Conservation (phyloP, 371 early-diverging fungal species). For the Mucor mucedo region DNA sequence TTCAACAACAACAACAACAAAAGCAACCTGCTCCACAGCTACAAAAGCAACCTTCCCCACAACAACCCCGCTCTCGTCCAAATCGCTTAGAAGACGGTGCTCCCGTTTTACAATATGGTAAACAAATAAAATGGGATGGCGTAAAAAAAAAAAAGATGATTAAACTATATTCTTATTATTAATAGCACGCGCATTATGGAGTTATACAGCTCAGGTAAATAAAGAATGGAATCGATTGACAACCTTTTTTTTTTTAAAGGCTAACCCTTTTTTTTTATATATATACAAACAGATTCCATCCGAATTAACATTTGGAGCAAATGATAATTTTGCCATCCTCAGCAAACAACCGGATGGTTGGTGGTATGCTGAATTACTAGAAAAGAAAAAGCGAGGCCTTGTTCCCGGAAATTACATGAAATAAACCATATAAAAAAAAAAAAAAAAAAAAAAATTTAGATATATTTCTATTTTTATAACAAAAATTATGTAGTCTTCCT, state of each 20-base stretch:
- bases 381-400: constrained; percentile 31
- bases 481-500: too few relatives aligned
- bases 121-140: neutral
- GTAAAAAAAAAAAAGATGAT: too few relatives aligned
- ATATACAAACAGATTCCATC: constrained; percentile 22
- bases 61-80: constrained; percentile 3
- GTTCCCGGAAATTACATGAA: constrained; percentile 41
- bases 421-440: neutral
- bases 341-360: constrained; percentile 41
- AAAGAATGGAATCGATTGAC: neutral
- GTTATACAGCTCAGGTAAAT: constrained; percentile 30
- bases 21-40: neutral
- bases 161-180: neutral
- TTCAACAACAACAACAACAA: neutral
- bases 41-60: neutral
- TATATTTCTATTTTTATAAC: too few relatives aligned
- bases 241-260: neutral
- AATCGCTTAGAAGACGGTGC: constrained; percentile 24
- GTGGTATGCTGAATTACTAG: constrained; percentile 40
- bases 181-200: constrained; percentile 26
- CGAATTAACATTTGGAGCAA: constrained; percentile 33
- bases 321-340: constrained; percentile 35
- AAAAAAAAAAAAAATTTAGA: neutral
- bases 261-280: neutral
- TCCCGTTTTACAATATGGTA: constrained; percentile 14